Percentiles rank a stretch among this genome's conserved stretches.
Evolutionary conservation across 148 eudicot genomes (phyloP).

Genomic region (Polygonum maritimum): DNA sequence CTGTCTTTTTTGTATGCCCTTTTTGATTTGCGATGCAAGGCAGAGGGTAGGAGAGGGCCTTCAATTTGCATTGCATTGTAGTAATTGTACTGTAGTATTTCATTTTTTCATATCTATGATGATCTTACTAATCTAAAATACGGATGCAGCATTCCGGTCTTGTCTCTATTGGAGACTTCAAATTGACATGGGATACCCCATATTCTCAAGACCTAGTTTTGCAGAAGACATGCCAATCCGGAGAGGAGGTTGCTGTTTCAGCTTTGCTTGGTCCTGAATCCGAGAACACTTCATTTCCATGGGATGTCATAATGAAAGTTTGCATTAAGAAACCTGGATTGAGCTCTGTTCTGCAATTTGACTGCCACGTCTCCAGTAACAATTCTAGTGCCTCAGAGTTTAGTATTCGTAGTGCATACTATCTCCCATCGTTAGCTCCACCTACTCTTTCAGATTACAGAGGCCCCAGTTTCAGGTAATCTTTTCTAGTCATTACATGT

Average conservation of each 20-base stretch:
- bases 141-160: constrained; percentile 34
- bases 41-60: not conserved
- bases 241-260: constrained; percentile 81
- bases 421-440: constrained; percentile 35
- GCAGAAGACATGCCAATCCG: constrained; percentile 56
- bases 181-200: constrained; percentile 65
- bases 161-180: constrained; percentile 62
- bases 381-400: constrained; percentile 26
- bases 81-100: not conserved
- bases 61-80: not conserved
- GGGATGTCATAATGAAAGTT: constrained; percentile 58
- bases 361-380: constrained; percentile 33
- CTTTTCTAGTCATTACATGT: not conserved
- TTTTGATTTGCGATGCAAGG: not conserved
- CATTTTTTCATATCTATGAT: not conserved
- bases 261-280: constrained; percentile 50
- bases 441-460: constrained; percentile 36
- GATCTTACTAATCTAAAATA: not conserved
- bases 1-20: not conserved
- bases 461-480: constrained; percentile 60
- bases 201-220: constrained; percentile 53
- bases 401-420: constrained; percentile 33
- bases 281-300: constrained; percentile 22
- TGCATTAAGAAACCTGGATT: constrained; percentile 74
- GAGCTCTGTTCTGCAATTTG: constrained; percentile 71